phyloP scores from a whole-genome alignment of 2,329 filamentous ascomycete genomes.

The Trichoderma sp. region DNA sequence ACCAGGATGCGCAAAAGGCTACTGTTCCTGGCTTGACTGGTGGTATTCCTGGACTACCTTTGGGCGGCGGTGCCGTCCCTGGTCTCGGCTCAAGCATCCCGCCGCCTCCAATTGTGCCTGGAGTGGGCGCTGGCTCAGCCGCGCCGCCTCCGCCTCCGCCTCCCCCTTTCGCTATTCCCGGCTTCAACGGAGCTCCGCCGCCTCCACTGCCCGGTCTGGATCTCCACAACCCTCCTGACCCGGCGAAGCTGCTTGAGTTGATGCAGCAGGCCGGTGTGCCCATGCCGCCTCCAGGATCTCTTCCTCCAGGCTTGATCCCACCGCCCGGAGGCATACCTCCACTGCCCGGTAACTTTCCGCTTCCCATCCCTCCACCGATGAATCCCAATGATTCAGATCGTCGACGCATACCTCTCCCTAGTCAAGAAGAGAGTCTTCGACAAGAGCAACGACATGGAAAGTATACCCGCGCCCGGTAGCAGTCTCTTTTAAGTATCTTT shows the following conservation, averaged over 20 bases:
- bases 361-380: slow-evolving; percentile 46
- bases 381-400: slow-evolving; percentile 42
- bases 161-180: slow-evolving; percentile 58
- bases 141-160: slow-evolving; percentile 49
- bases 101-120: slow-evolving; percentile 53
- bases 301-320: slow-evolving; percentile 52
- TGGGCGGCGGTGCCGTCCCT: slow-evolving; percentile 45
- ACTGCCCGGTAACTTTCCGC: slow-evolving; percentile 40
- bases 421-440: slow-evolving; percentile 79
- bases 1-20: slow-evolving; percentile 72
- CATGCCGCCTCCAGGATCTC: slow-evolving; percentile 56
- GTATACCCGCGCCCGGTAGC: slow-evolving; percentile 58
- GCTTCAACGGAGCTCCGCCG: slow-evolving; percentile 51
- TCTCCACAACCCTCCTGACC: slow-evolving; percentile 62
- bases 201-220: slow-evolving; percentile 61
- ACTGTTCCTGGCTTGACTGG: slow-evolving; percentile 49
- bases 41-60: slow-evolving; percentile 56
- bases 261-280: slow-evolving; percentile 68
- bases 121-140: slow-evolving; percentile 50
- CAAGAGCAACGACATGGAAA: slow-evolving; percentile 72
- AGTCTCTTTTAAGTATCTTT: neutral
- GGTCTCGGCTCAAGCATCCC: slow-evolving; percentile 51
- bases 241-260: slow-evolving; percentile 64
- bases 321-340: slow-evolving; percentile 45
- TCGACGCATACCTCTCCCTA: slow-evolving; percentile 73